Evolutionary conservation across 108 stramenopile species (phyloP), one percentile per base, ranked within the genome.

Genomic region (Pseudonitzschia multistriata): DNA sequence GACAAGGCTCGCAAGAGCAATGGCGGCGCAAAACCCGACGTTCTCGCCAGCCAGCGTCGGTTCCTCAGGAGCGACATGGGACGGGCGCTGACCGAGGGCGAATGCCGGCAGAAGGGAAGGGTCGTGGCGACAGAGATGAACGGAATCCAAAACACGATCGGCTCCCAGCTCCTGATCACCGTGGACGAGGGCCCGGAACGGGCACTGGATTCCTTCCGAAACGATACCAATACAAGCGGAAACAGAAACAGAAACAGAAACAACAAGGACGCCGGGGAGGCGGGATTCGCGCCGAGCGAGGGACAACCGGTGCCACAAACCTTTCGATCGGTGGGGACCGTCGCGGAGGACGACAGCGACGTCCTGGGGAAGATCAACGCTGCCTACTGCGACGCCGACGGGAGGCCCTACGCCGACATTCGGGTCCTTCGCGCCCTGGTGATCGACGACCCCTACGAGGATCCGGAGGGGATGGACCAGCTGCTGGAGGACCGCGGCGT

Each of bases 161-260:
- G 93, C 5, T 96, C 95, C 7, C 97, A 98, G 71, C 96, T 99
- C 68, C 76, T 97, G 47, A 94, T 99, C 62, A 97, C 97, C 3
- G 67, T 95, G 63, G 71, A 77, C 30, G 81, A 82, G 21, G 95
- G 91, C 22, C 61, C 50, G 6, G 83, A 81, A 39, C 78, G 74
- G 49, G 87, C 88, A 0, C 72, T 95, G 67, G 82, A 88, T 78
- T 88, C 84, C 45, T 76, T 73, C 62, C 49, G 57, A 34, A 68
- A 34, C 29, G 47, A 10, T 13, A 5, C 19, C 21, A 52, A 34
- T 33, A 57, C 35, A 25, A 53, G 34, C 21, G 52, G 3, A n/a
- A 37, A 77, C 57, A n/a, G n/a, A n/a, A n/a, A n/a, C n/a, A n/a
- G n/a, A n/a, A n/a, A n/a, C n/a, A n/a, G n/a, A n/a, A 66, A 73